Evolutionary conservation across 805 yeast genomes (phyloP).

Genomic region (Hanseniaspora taiwanica): DNA sequence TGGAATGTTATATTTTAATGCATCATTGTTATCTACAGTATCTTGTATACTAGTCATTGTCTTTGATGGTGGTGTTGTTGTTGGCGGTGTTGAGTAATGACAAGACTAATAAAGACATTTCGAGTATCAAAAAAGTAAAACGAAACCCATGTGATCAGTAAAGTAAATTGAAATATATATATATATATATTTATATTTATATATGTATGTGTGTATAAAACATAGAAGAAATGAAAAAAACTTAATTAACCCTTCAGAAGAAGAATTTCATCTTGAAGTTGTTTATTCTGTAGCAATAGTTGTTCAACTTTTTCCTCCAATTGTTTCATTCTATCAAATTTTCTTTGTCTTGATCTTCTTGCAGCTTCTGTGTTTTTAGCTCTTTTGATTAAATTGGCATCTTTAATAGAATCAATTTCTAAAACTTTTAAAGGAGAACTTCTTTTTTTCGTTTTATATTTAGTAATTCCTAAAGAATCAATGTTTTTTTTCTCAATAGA

Average conservation of each 20-base stretch:
- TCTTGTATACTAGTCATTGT: too few relatives aligned
- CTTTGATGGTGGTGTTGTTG: too few relatives aligned
- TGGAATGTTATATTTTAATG: background rate
- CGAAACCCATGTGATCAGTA: too few relatives aligned
- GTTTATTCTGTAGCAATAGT: too few relatives aligned
- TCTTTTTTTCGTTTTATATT: constrained; percentile 71
- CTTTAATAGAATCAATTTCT: constrained; percentile 36
- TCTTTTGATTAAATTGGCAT: constrained; percentile 69
- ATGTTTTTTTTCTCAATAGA: too few relatives aligned
- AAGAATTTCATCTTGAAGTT: too few relatives aligned
- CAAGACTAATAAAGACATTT: too few relatives aligned
- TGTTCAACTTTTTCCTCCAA: constrained; percentile 66
- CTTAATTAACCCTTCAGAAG: too few relatives aligned
- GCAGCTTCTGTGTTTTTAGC: constrained; percentile 97
- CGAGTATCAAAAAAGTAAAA: too few relatives aligned
- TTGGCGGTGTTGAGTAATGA: too few relatives aligned
- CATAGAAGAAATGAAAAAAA: background rate
- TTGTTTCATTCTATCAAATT: constrained; percentile 76
- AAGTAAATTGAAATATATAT: constrained; percentile 1
- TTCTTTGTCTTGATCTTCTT: constrained; percentile 85
- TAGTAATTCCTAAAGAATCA: constrained; percentile 64
- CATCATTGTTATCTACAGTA: too few relatives aligned
- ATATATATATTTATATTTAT: background rate
- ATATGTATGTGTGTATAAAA: too few relatives aligned
- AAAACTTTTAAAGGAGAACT: constrained; percentile 60